Evolutionary conservation across 2,329 filamentous ascomycete species (phyloP).

Genomic region (Cercospora nicotianae): DNA sequence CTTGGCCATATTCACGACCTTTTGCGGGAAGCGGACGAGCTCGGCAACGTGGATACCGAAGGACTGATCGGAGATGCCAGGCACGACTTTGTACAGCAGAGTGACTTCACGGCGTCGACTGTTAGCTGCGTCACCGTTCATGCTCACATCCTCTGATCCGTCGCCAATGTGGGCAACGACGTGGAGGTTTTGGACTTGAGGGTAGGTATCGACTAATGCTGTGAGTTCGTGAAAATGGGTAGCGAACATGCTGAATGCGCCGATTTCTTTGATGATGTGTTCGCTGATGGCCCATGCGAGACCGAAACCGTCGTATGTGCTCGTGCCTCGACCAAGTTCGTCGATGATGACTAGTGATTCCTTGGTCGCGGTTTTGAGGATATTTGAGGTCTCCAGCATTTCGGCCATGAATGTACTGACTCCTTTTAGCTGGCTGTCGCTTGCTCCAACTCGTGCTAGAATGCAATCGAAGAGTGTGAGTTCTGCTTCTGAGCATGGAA

Average conservation of each 20-base stretch:
- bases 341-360: slow-evolving; percentile 99
- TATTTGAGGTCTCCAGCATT: slow-evolving; percentile 98
- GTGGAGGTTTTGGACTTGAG: slow-evolving; percentile 88
- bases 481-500: slow-evolving; percentile 86
- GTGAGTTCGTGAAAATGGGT: slow-evolving; percentile 99
- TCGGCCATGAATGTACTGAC: slow-evolving; percentile 99
- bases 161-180: slow-evolving; percentile 88
- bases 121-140: slow-evolving; percentile 36
- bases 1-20: slow-evolving; percentile 99
- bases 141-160: slow-evolving; percentile 46
- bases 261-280: slow-evolving; percentile 93
- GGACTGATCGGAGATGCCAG: slow-evolving; percentile 92
- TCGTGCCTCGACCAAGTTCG: slow-evolving; percentile 92
- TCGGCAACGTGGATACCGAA: slow-evolving; percentile 99
- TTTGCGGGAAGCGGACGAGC: slow-evolving; percentile 91
- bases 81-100: slow-evolving; percentile 92
- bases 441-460: slow-evolving; percentile 90
- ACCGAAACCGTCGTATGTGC: slow-evolving; percentile 96
- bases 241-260: slow-evolving; percentile 91
- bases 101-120: slow-evolving; percentile 77
- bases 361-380: slow-evolving; percentile 91
- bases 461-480: slow-evolving; percentile 96
- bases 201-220: slow-evolving; percentile 79
- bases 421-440: slow-evolving; percentile 94
- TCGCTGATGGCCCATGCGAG: slow-evolving; percentile 99